phyloP scores from a whole-genome alignment of 495 filamentous ascomycete species.

The Neurospora cerealis region DNA sequence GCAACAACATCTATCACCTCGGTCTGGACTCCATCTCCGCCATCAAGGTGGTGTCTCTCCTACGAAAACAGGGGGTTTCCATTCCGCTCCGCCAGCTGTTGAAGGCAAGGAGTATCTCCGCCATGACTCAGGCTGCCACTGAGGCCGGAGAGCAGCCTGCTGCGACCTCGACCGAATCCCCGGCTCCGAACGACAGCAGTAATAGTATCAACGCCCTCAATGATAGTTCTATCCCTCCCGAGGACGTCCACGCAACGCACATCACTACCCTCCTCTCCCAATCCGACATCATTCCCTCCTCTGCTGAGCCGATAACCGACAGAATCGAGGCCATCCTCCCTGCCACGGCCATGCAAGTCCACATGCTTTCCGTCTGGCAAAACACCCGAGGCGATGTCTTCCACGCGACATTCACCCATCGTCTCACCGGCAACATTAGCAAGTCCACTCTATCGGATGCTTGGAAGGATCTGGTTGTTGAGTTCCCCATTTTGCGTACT shows the following conservation, averaged over 20 bases:
- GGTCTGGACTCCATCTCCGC: slow-evolving; percentile 87
- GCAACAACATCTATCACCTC: slow-evolving; percentile 70
- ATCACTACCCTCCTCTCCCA: not conserved
- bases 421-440: slow-evolving; percentile 24
- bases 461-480: slow-evolving; percentile 46
- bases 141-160: not conserved
- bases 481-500: slow-evolving; percentile 53
- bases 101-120: slow-evolving; percentile 48
- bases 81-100: slow-evolving; percentile 59
- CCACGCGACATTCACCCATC: slow-evolving; percentile 53
- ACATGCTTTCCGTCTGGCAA: slow-evolving; percentile 60
- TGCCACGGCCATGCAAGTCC: slow-evolving; percentile 60
- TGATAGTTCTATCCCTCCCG: too few relatives aligned
- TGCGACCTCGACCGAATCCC: not conserved
- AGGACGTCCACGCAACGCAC: not conserved
- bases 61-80: slow-evolving; percentile 48
- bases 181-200: too few relatives aligned
- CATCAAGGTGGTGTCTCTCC: slow-evolving; percentile 58
- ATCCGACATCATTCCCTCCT: not conserved
- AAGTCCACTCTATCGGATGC: slow-evolving; percentile 29
- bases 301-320: not conserved
- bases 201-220: too few relatives aligned
- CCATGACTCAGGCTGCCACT: slow-evolving; percentile 30
- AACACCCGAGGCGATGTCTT: slow-evolving; percentile 51
- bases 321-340: slow-evolving; percentile 46